Base-by-base conservation (phyloP, 345 rosid species). In the Populus tremula region DNA sequence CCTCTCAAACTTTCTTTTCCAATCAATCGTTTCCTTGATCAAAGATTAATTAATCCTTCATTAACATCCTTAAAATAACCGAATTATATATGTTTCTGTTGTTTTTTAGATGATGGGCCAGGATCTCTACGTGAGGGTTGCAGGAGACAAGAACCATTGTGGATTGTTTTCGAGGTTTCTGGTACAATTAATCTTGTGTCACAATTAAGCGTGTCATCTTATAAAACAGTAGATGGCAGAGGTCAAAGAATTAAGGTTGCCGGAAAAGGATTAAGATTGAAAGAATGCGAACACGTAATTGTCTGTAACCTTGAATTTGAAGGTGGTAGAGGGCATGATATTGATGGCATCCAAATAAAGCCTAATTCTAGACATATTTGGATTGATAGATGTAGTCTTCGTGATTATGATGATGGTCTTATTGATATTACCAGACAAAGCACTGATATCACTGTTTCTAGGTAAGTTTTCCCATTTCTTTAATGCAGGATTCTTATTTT, bases 371-470 rank as follows among this genome's bases (percentile, higher is more conserved):
- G 85, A 77, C 91, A 87, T 80, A 90, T 93, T 63, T 96, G 99
- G 98, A 90, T 93, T 27, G 98, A 93, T 75, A 89, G 97, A 9
- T 96, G 98, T 83, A 93, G 89, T 86, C 97, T 96, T 75, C 86
- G 89, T 76, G 91, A 93, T 86, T 96, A 86, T 74, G 84, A 91
- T 53, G 99, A 96, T 78, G 99, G 98, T 17, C 84, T 96, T 78
- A 96, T 96, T 70, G 99, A 96, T 84, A 90, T 96, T 82, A 96
- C 98, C 35, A 85, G 97, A 77, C 92, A 85, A 82, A 96, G 98
- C 87, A 96, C 99, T 3, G 94, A 96, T 69, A 88, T 93, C 71
- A 93, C 97, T 36, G 76, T 96, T 78, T 96, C 99, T 1, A 91
- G 99, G 98, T 89, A 81, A 70, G 66, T 47, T 47, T 43, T 47